Evolutionary conservation across 2,329 filamentous ascomycete species (phyloP).

Genomic region (Botrytis medusae): DNA sequence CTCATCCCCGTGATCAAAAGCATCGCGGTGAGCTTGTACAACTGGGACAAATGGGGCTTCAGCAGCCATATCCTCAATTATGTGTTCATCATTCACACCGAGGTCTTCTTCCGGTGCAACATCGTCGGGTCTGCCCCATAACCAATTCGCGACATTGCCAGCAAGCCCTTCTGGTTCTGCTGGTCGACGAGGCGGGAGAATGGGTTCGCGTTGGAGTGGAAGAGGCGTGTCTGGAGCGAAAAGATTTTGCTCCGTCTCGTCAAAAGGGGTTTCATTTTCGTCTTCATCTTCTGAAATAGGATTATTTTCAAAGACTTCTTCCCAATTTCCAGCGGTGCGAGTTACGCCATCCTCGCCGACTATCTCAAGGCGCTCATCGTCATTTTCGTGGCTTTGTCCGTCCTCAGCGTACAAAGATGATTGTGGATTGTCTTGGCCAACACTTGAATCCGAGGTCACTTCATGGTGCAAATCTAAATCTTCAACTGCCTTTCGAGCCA

Average conservation of each 20-base stretch:
- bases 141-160: constrained; percentile 55
- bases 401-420: neutral
- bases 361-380: constrained; percentile 25
- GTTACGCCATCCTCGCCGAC: constrained; percentile 29
- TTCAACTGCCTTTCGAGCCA: constrained; percentile 12
- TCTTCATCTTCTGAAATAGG: constrained; percentile 31
- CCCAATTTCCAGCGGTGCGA: constrained; percentile 26
- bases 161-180: constrained; percentile 43
- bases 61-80: constrained; percentile 57
- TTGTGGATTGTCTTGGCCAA: neutral
- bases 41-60: constrained; percentile 61
- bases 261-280: constrained; percentile 14
- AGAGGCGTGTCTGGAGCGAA: constrained; percentile 27
- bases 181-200: constrained; percentile 22
- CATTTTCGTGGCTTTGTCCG: neutral
- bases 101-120: constrained; percentile 44
- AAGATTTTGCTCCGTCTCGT: constrained; percentile 24
- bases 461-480: constrained; percentile 11
- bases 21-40: constrained; percentile 28
- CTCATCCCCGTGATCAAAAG: constrained; percentile 30
- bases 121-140: constrained; percentile 58
- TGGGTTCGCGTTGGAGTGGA: constrained; percentile 26
- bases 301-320: constrained; percentile 32
- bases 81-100: constrained; percentile 56
- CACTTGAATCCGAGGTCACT: neutral